Evolutionary conservation across 2,329 filamentous ascomycete genomes (phyloP), one percentile per base, ranked within the genome.

Genomic region (Trichoderma hamatum): DNA sequence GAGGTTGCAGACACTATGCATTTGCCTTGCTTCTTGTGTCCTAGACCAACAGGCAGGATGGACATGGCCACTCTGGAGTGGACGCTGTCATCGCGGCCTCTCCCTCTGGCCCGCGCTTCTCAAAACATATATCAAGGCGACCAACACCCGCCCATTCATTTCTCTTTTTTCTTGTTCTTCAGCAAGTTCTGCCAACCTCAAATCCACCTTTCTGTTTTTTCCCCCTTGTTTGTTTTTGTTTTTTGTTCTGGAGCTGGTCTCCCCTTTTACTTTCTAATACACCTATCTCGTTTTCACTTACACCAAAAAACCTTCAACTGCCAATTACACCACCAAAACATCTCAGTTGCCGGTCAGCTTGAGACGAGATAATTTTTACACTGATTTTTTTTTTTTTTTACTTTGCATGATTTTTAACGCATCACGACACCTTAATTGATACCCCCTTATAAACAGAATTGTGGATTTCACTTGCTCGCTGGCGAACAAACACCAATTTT

Each of bases 111-210:
- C 66, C 58, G 67, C 61, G 67, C 67, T 66, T 69, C 52, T 36
- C 61, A 66, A 69, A 69, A 69, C 61, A 58, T 69, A 69, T 69
- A 69, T 62, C 28, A 56, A 66, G 65, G 55, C 60, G 61, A 51
- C 67, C 67, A 69, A 69, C 67, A 69, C 67, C 74, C 76, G 74
- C 55, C 77, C 75, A 73, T 75, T 78, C 75, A 77, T 76, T 34
- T n/a, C 21, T 81, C 80, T 80, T 75, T 78, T 82, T 82, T 82
- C 82, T 79, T 76, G 76, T 76, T 88, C 88, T 84, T 84, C 84
- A 90, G 89, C 89, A 91, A 91, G 89, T 83, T 82, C 77, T 84
- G 80, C 73, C 85, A 85, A 82, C 77, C 75, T 78, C 80, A 77
- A 84, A 84, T 84, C 83, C 82, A 84, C 81, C 80, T 84, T 87